These are phyloP conservation scores for Achaetomium macrosporum DNA, from an alignment of 2,329 filamentous ascomycete genomes.

Conservation along the genomic window DNA sequence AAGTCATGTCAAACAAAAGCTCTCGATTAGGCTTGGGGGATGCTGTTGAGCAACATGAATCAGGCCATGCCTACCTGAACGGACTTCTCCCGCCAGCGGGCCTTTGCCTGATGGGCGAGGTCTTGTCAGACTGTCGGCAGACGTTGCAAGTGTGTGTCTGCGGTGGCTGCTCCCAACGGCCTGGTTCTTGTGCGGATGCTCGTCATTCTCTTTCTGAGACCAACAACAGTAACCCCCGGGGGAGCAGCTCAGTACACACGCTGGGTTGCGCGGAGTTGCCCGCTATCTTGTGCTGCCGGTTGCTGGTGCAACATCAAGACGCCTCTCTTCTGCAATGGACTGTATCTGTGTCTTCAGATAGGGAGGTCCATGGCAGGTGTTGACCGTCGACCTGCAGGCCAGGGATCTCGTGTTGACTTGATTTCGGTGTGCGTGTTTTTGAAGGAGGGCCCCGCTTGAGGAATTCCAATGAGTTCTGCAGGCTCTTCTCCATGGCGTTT, in stretches of 20 bases:
- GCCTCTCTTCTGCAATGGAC: neutral
- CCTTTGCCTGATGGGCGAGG: neutral
- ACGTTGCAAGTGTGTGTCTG: constrained; percentile 14
- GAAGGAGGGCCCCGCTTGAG: neutral
- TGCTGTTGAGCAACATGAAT: constrained; percentile 21
- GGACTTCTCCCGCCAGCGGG: constrained; percentile 4
- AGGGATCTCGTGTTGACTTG: neutral
- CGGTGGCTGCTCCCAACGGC: constrained; percentile 19
- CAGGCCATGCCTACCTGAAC: constrained; percentile 15
- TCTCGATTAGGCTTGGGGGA: constrained; percentile 13
- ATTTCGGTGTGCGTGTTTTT: neutral
- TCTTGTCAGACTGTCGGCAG: constrained; percentile 3
- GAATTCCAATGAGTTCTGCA: neutral
- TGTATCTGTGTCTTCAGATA: neutral
- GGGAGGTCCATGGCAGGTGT: neutral
- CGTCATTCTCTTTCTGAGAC: constrained; percentile 14
- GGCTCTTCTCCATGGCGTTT: neutral
- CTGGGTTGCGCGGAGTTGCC: neutral
- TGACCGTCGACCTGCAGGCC: neutral
- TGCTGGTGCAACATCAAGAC: constrained; percentile 8
- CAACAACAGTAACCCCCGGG: constrained; percentile 3
- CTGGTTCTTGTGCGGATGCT: constrained; percentile 18
- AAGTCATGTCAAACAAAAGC: constrained; percentile 19
- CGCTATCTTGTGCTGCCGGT: constrained; percentile 3
- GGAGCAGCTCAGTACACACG: neutral